phyloP scores from a whole-genome alignment of 2,329 filamentous ascomycete species.

The Fusarium sp. region DNA sequence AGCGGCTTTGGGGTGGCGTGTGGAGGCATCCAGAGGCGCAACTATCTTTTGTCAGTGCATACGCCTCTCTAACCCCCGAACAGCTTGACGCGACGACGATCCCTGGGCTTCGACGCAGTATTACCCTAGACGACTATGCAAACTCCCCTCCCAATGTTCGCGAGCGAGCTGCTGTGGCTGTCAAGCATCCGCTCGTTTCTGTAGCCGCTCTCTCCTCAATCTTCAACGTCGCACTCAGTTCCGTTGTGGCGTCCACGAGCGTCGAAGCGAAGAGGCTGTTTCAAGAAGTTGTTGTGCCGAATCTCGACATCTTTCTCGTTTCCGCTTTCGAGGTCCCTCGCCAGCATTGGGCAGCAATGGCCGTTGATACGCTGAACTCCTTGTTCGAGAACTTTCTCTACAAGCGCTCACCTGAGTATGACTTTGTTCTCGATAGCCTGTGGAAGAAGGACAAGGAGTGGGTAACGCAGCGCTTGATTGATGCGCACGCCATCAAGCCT shows the following conservation, averaged over 20 bases:
- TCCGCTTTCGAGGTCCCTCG: constrained; percentile 82
- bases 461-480: constrained; percentile 84
- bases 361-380: constrained; percentile 79
- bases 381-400: constrained; percentile 86
- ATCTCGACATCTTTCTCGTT: constrained; percentile 82
- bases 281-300: constrained; percentile 75
- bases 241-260: constrained; percentile 70
- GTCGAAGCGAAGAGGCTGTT: constrained; percentile 74
- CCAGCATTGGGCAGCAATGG: constrained; percentile 77
- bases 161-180: constrained; percentile 69
- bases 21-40: constrained; percentile 92
- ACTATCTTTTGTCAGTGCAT: constrained; percentile 92
- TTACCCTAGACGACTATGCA: constrained; percentile 70
- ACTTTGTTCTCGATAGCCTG: constrained; percentile 90
- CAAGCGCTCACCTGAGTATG: constrained; percentile 80
- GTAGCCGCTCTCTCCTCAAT: constrained; percentile 82
- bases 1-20: constrained; percentile 87
- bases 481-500: constrained; percentile 82
- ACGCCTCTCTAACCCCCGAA: constrained; percentile 78
- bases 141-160: constrained; percentile 61
- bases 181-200: constrained; percentile 89
- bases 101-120: constrained; percentile 82
- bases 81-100: constrained; percentile 88
- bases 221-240: constrained; percentile 73
- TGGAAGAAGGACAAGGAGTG: constrained; percentile 93